Base-by-base conservation (phyloP, 2,329 filamentous ascomycete genomes). In the Colletotrichum echinochloae region DNA sequence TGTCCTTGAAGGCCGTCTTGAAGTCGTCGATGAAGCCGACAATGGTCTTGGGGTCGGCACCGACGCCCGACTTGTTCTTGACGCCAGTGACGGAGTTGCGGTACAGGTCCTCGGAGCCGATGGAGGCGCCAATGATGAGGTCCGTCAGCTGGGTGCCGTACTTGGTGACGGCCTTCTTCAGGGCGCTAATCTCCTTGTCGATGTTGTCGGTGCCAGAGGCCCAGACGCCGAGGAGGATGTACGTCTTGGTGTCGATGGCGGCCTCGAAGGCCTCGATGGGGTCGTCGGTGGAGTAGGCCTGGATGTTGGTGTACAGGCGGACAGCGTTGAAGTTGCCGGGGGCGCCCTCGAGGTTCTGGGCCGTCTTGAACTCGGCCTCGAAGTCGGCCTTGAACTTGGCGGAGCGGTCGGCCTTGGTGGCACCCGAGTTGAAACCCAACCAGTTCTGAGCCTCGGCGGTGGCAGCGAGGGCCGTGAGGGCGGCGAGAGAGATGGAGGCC, bases 261-360 rank as follows among this genome's bases (percentile, higher is more conserved):
- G 90, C 90, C 82, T 94, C 92, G 82, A 95, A 89, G 51, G 94
- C 94, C 84, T 94, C 84, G 77, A 97, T 85, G 62, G 94, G 94
- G 80, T 95, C 92, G 75, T 88, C 87, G 83, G 93, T 87, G 77
- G 91, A 84, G 80, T 88, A 83, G 77, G 86, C 86, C 79, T 89
- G 87, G 78, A 91, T 88, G 83, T 88, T 90, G 78, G 91, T 92
- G 85, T 93, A 92, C 39, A 91, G 83, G 62, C 90, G 88, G 74
- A 89, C 85, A 68, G 86, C 82, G 75, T 85, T 87, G 83, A 90
- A 90, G 74, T 80, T 81, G 70, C 87, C 86, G 12, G 87, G 87
- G 33, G 86, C 81, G 66, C 80, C 80, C 70, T 78, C 75, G 48
- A 85, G 81, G 71, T 76, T 77, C 75, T 83, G 78, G 8, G 81